A percentile compares a stretch with the other conserved stretches of the same genome.
Conservation (phyloP, 129 eudicot species). For the Oenanthe sinensis region DNA sequence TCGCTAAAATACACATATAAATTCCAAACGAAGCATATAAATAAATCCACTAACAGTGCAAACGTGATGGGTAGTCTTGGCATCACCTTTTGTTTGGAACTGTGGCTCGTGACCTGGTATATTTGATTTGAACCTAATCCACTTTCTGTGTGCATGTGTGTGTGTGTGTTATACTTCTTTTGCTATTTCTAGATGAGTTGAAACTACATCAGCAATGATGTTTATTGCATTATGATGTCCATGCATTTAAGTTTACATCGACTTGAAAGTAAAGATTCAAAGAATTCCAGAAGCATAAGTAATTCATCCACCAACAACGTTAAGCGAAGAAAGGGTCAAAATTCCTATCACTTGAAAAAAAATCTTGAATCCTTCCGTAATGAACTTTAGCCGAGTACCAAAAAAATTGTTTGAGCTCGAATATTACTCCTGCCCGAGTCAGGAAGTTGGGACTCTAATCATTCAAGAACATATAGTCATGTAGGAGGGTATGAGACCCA, state of each 20-base stretch:
- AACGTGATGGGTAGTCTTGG: too few species aligned
- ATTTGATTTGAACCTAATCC: not conserved
- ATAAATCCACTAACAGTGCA: too few species aligned
- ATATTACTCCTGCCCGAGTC: not conserved
- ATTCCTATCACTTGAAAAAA: not conserved
- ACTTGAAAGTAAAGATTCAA: not conserved
- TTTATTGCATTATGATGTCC: not conserved
- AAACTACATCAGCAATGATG: conserved; percentile 1
- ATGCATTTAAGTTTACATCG: not conserved
- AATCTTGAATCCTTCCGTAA: not conserved
- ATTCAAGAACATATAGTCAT: not conserved
- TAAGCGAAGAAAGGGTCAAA: not conserved
- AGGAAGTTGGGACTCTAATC: not conserved
- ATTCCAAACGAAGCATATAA: too few species aligned
- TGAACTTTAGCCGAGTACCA: not conserved
- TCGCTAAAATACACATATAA: too few species aligned
- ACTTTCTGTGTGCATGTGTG: not conserved
- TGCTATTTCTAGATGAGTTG: not conserved
- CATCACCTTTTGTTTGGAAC: not conserved
- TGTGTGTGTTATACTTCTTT: not conserved
- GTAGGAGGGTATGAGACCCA: not conserved
- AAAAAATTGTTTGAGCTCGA: not conserved
- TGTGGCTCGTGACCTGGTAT: not conserved
- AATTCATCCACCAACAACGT: not conserved
- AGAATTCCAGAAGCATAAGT: not conserved